Conservation (phyloP, 495 filamentous ascomycete species). For the Aspergillus asperescens region DNA sequence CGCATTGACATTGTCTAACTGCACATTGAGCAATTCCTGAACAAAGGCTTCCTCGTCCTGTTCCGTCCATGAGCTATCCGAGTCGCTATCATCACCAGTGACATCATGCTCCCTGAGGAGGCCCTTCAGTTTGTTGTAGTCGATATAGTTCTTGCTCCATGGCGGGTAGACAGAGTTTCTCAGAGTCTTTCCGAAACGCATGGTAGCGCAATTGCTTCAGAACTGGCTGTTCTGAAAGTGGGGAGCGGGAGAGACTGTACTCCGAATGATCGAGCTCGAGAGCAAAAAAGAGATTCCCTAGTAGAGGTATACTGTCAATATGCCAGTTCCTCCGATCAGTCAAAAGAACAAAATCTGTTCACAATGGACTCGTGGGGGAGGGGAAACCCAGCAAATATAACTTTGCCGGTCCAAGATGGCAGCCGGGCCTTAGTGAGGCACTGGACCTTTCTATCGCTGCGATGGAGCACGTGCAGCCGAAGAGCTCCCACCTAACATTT, state of each 20-base stretch:
- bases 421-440: conserved; percentile 2
- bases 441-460: conserved; percentile 6
- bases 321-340: neutral
- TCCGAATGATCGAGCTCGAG: conserved; percentile 6
- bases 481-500: neutral
- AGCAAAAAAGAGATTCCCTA: neutral
- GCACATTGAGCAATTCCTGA: conserved; percentile 87
- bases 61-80: conserved; percentile 73
- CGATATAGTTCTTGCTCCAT: conserved; percentile 91
- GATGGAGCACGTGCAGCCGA: conserved; percentile 9
- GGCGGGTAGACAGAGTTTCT: conserved; percentile 73
- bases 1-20: conserved; percentile 89
- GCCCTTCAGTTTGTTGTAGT: conserved; percentile 86
- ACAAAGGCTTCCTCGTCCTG: conserved; percentile 92
- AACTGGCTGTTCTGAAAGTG: conserved; percentile 1
- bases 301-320: neutral
- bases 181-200: conserved; percentile 92
- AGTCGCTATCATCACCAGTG: conserved; percentile 44
- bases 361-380: neutral
- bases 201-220: conserved; percentile 31
- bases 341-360: neutral
- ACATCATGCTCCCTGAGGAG: conserved; percentile 68
- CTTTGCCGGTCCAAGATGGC: neutral
- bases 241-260: neutral
- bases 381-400: neutral